These are phyloP conservation scores for Fusarium pseudoanthophilum DNA, from an alignment of 2,329 filamentous ascomycete species.

Conservation along the genomic window DNA sequence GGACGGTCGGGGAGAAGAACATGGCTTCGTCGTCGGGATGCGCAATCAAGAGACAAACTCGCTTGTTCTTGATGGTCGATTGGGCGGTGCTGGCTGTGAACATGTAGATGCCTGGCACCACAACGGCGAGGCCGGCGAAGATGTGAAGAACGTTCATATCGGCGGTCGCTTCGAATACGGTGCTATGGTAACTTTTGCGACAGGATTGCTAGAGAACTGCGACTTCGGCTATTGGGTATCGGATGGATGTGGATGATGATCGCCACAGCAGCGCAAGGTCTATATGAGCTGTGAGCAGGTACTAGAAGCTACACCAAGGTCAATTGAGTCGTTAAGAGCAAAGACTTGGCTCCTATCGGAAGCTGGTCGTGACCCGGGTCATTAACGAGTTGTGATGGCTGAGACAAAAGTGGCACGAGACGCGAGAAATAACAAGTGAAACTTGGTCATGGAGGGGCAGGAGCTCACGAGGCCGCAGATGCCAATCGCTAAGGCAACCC, in stretches of 20 bases:
- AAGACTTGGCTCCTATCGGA: not conserved
- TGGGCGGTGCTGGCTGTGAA: constrained; percentile 60
- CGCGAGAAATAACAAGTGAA: constrained; percentile 19
- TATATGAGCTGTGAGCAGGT: not conserved
- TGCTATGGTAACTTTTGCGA: not conserved
- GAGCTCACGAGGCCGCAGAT: constrained; percentile 29
- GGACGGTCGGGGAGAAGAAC: constrained; percentile 94
- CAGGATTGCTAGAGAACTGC: not conserved
- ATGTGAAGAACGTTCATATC: constrained; percentile 41
- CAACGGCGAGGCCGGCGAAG: constrained; percentile 45
- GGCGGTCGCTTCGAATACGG: not conserved
- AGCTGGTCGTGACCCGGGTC: not conserved
- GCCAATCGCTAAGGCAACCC: constrained; percentile 33
- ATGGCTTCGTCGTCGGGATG: constrained; percentile 99
- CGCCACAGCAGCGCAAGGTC: not conserved
- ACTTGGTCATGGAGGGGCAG: constrained; percentile 28
- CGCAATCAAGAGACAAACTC: constrained; percentile 91
- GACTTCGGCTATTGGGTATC: not conserved
- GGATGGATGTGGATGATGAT: not conserved
- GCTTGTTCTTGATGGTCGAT: constrained; percentile 76
- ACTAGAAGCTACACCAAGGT: not conserved
- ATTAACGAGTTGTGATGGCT: constrained; percentile 4
- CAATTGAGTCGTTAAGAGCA: not conserved
- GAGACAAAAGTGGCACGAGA: constrained; percentile 30
- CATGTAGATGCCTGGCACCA: constrained; percentile 64